Evolutionary conservation across 345 rosid species (phyloP), one percentile per base, ranked within the genome.

Genomic region (Citropsis articulata): DNA sequence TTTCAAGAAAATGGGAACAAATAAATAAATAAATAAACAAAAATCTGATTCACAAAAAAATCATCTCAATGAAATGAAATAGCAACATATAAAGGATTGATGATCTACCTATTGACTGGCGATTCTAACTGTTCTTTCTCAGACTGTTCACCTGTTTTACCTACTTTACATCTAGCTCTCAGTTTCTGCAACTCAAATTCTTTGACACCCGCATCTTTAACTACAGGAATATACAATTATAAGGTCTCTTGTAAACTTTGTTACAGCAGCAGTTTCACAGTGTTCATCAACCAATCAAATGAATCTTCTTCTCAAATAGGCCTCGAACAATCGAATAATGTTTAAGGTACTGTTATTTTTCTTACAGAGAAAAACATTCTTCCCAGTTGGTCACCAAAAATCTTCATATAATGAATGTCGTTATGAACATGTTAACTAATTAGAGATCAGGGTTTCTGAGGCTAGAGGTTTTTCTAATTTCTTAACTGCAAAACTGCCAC

Each of bases 141-240:
- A 45, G 30, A 83, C 86, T 80, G 86, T 69, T 80, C 83, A 83
- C 79, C 86, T 73, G 81, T 80, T 70, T 83, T 80, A 80, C 83
- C 86, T 69, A 83, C 81, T 66, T 77, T 36, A 36, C 53, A 72
- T 73, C 73, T 71, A 72, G 74, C 40, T 63, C 64, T 66, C 62
- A 35, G 42, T 50, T 56, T 69, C 31, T 31, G 24, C 73, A 62
- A 61, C 57, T 64, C 69, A 42, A 31, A 57, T 45, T 67, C 61
- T 40, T 40, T 55, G 9, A 42, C 45, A 7, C 53, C 38, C 13
- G 45, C 18, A n/a, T 25, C 16, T 16, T 13, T 9, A 25, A 50
- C 55, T 7, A 48, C n/a, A 66, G 3, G 33, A 66, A 31, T 21
- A 63, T 21, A 63, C 19, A 63, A 28, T 48, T 28, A 30, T 53